phyloP scores from a whole-genome alignment of 805 yeast species.

The Starmera caribaea region DNA sequence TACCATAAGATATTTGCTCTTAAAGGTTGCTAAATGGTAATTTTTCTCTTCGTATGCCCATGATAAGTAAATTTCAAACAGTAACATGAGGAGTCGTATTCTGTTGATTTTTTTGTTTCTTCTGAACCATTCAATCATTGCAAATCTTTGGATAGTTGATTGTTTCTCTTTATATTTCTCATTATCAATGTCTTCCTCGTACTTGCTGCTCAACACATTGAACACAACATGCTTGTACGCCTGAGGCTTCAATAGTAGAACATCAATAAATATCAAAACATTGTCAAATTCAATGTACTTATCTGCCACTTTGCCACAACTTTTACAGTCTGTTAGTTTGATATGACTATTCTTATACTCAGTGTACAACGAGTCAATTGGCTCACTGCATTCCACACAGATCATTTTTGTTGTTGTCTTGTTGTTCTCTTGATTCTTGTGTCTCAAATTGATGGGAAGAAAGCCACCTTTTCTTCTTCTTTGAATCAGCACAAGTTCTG shows the following conservation, averaged over 20 bases:
- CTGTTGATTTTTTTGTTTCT: slow-evolving; percentile 27
- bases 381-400: slow-evolving; percentile 78
- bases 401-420: slow-evolving; percentile 40
- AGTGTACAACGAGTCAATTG: slow-evolving; percentile 57
- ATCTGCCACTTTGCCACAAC: slow-evolving; percentile 72
- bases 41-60: slow-evolving; percentile 88
- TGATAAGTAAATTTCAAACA: slow-evolving; percentile 81
- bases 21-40: slow-evolving; percentile 13
- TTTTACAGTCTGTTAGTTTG: slow-evolving; percentile 63
- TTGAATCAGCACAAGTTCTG: too few relatives aligned
- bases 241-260: slow-evolving; percentile 74
- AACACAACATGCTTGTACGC: slow-evolving; percentile 83
- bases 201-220: slow-evolving; percentile 37
- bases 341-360: slow-evolving; percentile 71
- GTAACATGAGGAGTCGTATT: slow-evolving; percentile 48
- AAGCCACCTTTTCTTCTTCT: background rate
- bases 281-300: slow-evolving; percentile 86
- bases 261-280: slow-evolving; percentile 75
- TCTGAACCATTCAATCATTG: slow-evolving; percentile 10
- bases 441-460: background rate
- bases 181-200: slow-evolving; percentile 1
- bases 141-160: slow-evolving; percentile 1
- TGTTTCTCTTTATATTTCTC: background rate
- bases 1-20: slow-evolving; percentile 18
- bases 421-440: background rate